A percentile compares a stretch with the other conserved stretches of the same genome.
phyloP scores from a whole-genome alignment of 169 alveolate genomes.

The Plasmodium inui region DNA sequence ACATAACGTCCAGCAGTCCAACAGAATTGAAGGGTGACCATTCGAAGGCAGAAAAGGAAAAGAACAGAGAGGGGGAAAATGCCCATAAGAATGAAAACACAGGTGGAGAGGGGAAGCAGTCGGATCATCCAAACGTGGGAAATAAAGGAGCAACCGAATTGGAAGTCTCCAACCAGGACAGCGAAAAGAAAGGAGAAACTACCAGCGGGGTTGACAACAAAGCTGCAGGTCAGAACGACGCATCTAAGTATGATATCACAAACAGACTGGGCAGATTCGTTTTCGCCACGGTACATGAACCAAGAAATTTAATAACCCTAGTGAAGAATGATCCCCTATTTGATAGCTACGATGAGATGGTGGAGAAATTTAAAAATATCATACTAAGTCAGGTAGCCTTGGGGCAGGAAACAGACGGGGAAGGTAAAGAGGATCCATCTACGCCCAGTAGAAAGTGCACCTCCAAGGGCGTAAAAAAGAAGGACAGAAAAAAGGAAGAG shows the following conservation, averaged over 20 bases:
- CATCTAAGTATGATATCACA: conserved; percentile 37
- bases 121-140: background rate
- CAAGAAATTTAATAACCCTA: conserved; percentile 66
- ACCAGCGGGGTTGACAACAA: background rate
- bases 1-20: background rate
- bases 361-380: conserved; percentile 28
- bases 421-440: background rate
- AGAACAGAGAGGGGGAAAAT: background rate
- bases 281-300: conserved; percentile 74
- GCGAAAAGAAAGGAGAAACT: background rate
- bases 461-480: background rate
- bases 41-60: background rate
- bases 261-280: conserved; percentile 55
- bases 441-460: background rate
- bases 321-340: conserved; percentile 8
- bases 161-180: background rate
- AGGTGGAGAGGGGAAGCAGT: background rate
- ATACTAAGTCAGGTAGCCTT: conserved; percentile 10
- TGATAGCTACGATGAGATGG: conserved; percentile 34
- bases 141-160: background rate
- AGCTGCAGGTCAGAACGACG: background rate
- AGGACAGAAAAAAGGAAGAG: background rate
- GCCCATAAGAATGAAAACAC: background rate
- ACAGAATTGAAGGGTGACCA: background rate
- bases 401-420: background rate